phyloP scores from a whole-genome alignment of 257 asterid genomes.

The Primulina tabacum region DNA sequence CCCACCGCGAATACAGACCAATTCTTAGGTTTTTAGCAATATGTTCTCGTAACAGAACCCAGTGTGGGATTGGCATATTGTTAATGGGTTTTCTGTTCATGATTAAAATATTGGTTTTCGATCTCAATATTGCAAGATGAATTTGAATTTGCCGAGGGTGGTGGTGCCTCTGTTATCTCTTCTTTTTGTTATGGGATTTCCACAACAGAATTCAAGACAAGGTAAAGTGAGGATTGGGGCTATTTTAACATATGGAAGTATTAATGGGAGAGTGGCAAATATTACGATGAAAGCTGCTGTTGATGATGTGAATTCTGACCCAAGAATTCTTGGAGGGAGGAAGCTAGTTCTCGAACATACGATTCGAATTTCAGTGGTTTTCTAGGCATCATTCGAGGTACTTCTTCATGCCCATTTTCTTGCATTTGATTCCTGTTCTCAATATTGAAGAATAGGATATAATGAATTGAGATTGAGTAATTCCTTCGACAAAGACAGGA shows the following conservation, averaged over 20 bases:
- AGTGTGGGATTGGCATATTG: too few relatives aligned
- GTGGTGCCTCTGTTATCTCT: constrained; percentile 24
- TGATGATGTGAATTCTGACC: constrained; percentile 66
- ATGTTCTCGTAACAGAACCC: too few relatives aligned
- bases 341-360: constrained; percentile 45
- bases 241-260: constrained; percentile 54
- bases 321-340: constrained; percentile 52
- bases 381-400: constrained; percentile 55
- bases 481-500: constrained; percentile 10
- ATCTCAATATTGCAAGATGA: constrained; percentile 17
- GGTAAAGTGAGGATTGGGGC: constrained; percentile 60
- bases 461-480: neutral
- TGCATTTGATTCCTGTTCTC: neutral
- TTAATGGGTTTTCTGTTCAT: too few relatives aligned
- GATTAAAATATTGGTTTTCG: neutral
- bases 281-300: constrained; percentile 83
- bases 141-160: constrained; percentile 29
- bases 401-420: neutral
- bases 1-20: too few relatives aligned
- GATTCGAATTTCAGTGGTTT: constrained; percentile 73
- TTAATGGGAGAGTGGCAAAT: constrained; percentile 60
- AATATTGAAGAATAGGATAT: too few relatives aligned
- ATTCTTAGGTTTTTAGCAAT: too few relatives aligned
- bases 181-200: constrained; percentile 26
- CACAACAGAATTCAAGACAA: constrained; percentile 30